A percentile compares a stretch with the other conserved stretches of the same genome.
These are phyloP conservation scores for Metschnikowia corniflorae DNA, from an alignment of 805 yeast genomes.

Conservation along the genomic window DNA sequence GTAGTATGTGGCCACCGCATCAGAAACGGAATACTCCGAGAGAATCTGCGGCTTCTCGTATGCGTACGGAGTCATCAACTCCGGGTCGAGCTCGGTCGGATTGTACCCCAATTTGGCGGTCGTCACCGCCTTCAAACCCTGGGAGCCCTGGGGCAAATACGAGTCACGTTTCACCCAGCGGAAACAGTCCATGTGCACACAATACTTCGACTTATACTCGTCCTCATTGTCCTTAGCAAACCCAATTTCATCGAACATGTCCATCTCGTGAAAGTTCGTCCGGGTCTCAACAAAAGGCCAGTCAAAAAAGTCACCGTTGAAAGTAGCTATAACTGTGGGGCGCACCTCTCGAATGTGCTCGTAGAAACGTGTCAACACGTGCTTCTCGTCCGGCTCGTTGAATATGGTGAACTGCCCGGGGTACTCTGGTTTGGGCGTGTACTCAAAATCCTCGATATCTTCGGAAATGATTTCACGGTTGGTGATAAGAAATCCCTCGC, in stretches of 20 bases:
- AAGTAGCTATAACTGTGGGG: slow-evolving; percentile 97
- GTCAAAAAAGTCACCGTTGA: slow-evolving; percentile 97
- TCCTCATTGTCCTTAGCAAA: slow-evolving; percentile 86
- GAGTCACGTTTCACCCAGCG: slow-evolving; percentile 98
- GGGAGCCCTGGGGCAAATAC: slow-evolving; percentile 96
- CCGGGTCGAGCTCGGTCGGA: slow-evolving; percentile 96
- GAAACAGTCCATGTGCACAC: slow-evolving; percentile 96
- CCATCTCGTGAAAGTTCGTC: slow-evolving; percentile 76
- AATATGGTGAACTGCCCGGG: slow-evolving; percentile 87
- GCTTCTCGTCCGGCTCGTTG: slow-evolving; percentile 84
- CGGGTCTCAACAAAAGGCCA: slow-evolving; percentile 98
- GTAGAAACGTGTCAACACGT: slow-evolving; percentile 69
- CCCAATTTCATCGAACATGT: slow-evolving; percentile 91
- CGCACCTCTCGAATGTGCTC: slow-evolving; percentile 83
- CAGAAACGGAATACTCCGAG: slow-evolving; percentile 97
- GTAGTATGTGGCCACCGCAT: slow-evolving; percentile 98
- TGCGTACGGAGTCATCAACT: slow-evolving; percentile 97
- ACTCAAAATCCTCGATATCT: slow-evolving; percentile 95
- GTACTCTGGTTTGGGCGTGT: slow-evolving; percentile 95
- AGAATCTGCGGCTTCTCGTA: slow-evolving; percentile 86
- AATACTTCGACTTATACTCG: slow-evolving; percentile 87
- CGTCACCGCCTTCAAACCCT: slow-evolving; percentile 96
- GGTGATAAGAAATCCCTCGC: slow-evolving; percentile 91
- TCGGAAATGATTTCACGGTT: slow-evolving; percentile 91
- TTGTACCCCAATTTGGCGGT: slow-evolving; percentile 93